Evolutionary conservation across 768 basidiomycete genomes (phyloP), one percentile per base, ranked within the genome.

Genomic region (Boletellus ananas): DNA sequence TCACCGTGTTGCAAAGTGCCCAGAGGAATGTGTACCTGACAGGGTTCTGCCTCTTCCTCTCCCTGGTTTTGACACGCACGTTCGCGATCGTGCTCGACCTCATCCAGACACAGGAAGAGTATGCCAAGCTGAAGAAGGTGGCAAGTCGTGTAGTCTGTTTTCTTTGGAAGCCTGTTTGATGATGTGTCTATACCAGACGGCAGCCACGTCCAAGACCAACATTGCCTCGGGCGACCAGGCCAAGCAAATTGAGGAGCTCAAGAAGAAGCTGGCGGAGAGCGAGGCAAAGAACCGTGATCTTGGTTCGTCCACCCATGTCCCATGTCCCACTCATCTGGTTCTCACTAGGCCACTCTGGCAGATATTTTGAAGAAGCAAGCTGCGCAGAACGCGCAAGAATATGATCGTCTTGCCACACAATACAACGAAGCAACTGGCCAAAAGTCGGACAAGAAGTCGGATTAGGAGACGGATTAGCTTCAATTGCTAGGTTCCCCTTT

Each of bases 11-110:
- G 4, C 45, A 2, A 21, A 93, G 90, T 60, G 79, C 91, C 3
- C 91, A 94, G 66, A 79, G 93, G 48, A 96, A 95, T 65, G 84
- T 86, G 51, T 97, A 97, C 67, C 79, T 97, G 14, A 94, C 94
- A 7, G 90, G 90, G 0, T 94, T 92, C 68, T 91, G 88, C 52
- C 78, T 99, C 40, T 96, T 97, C 84, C 84, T 99, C 18, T 96
- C 95, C 9, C 84, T 98, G 49, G 86, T 96, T 58, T 83, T 97
- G 58, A 87, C 94, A 3, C 85, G 94, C 60, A 90, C 88, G 4
- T 97, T 97, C 74, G 85, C 86, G 66, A 89, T 98, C 67, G 81
- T 89, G 40, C 83, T 94, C 62, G 92, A 97, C 65, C 84, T 96
- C 57, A 85, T 97, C 55, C 84, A 90, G 58, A 80, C 85, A 1